Percentiles rank a stretch among this genome's conserved stretches.
phyloP scores from a whole-genome alignment of 768 basidiomycete species.

The Tricholoma flavovirens region DNA sequence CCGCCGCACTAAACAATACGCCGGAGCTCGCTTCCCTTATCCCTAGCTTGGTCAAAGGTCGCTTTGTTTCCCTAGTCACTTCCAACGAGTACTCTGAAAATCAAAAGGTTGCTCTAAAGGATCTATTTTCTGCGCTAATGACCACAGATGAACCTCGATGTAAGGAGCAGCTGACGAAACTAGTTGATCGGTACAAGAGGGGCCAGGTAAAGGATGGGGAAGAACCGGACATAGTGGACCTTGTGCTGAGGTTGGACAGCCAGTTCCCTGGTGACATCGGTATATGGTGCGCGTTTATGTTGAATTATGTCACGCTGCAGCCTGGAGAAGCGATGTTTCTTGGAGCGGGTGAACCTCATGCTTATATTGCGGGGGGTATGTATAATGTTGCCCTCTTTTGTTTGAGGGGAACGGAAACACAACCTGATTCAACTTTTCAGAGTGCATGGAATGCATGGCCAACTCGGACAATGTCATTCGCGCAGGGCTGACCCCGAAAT shows the following conservation, averaged over 20 bases:
- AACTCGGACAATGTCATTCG: conserved; percentile 99
- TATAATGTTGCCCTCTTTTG: not conserved
- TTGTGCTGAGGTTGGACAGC: conserved; percentile 54
- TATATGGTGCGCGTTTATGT: conserved; percentile 83
- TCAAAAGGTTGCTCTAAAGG: conserved; percentile 55
- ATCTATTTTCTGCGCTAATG: conserved; percentile 83
- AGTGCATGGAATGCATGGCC: conserved; percentile 99
- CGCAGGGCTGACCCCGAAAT: conserved; percentile 94
- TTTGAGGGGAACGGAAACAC: not conserved
- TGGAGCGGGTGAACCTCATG: conserved; percentile 94
- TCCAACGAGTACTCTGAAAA: conserved; percentile 37
- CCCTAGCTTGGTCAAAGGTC: conserved; percentile 43
- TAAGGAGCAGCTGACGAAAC: conserved; percentile 44
- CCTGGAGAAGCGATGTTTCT: conserved; percentile 92
- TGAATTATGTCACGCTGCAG: conserved; percentile 78
- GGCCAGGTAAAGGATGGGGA: conserved; percentile 35
- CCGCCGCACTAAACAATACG: conserved; percentile 54
- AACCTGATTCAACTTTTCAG: conserved; percentile 32
- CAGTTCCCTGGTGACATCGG: conserved; percentile 94
- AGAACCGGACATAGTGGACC: conserved; percentile 42
- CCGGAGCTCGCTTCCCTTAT: conserved; percentile 78
- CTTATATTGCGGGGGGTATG: conserved; percentile 89
- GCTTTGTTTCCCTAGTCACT: conserved; percentile 44
- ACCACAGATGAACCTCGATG: conserved; percentile 53
- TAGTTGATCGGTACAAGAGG: conserved; percentile 60